Percentiles rank a stretch among this genome's conserved stretches.
phyloP scores from a whole-genome alignment of 1,284 basidiomycete genomes.

The Salmacisia buchloeana region DNA sequence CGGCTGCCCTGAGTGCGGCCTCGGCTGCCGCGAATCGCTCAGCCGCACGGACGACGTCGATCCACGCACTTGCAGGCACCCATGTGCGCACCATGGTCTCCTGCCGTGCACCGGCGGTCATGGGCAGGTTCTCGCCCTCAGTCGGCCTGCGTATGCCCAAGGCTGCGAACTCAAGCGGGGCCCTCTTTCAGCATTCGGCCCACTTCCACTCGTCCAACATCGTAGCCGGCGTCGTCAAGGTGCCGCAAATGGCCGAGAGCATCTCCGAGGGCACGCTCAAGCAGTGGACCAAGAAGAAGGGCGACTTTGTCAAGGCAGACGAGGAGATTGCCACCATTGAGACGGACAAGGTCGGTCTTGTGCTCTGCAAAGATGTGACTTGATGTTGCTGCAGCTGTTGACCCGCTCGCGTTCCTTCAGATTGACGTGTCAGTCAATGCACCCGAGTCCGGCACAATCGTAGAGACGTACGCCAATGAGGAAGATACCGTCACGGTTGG shows the following conservation, averaged over 20 bases:
- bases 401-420: slow-evolving; percentile 53
- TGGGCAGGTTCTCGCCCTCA: no score
- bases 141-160: not conserved
- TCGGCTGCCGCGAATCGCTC: not conserved
- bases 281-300: slow-evolving; percentile 88
- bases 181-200: not conserved
- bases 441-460: slow-evolving; percentile 78
- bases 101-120: not conserved
- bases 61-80: not conserved
- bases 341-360: slow-evolving; percentile 81
- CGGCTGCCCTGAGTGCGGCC: not conserved
- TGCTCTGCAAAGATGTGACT: slow-evolving; percentile 1
- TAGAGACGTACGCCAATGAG: slow-evolving; percentile 78
- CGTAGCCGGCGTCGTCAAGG: slow-evolving; percentile 65
- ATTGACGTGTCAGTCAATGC: slow-evolving; percentile 98
- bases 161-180: not conserved
- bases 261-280: slow-evolving; percentile 97
- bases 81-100: not conserved
- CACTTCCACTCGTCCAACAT: slow-evolving; percentile 21
- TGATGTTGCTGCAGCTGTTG: not conserved
- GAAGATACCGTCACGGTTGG: slow-evolving; percentile 93
- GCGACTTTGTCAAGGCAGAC: slow-evolving; percentile 81
- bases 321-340: slow-evolving; percentile 98
- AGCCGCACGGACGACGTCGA: not conserved
- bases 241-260: slow-evolving; percentile 98